Evolutionary conservation across 495 filamentous ascomycete species (phyloP), one percentile per base, ranked within the genome.

Genomic region (Jackrogersella minutella): DNA sequence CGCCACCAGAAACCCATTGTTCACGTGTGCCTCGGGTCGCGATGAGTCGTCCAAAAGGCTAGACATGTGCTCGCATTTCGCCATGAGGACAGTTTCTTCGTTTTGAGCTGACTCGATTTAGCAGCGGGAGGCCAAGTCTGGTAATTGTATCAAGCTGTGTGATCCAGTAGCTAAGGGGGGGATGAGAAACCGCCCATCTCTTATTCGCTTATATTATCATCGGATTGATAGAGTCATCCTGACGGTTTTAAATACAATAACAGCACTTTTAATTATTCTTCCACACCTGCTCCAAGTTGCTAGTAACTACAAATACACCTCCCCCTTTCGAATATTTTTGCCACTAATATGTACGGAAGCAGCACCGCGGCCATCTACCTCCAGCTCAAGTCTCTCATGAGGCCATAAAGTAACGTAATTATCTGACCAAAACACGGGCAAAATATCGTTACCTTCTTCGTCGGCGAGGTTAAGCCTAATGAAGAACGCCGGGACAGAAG

Each of bases 321-420:
- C 40, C 24, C 39, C 37, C 10, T 53, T 59, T 8, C 46, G 40
- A 13, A 78, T 63, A 34, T 76, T 78, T 59, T 53, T 66, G 17
- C 76, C 74, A 9, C 26, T 71, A 10, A 77, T 55, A 22, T 74
- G 61, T 7, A 78, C 53, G 9, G 56, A 62, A 22, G 51, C 62
- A 10, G 49, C 65, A 2, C 69, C 49, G 55, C 62, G 51, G 3
- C 63, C 76, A 68, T 54, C 51, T 9, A 68, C 57, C 31, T 63
- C 50, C 30, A 78, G 24, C 66, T 71, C 51, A 3, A 87, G 17
- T 52, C 76, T 82, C 73, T 90, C 87, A 11, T 75, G 65, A 4
- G 86, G 85, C 75, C 82, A 87, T 9, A 90, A 71, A 0, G 86
- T 87, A 11, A 89, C 74, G 59, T 89, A 89, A 47, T 89, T 89